Conservation (phyloP, 2,329 filamentous ascomycete species). For the Stachybotrys echinatus region DNA sequence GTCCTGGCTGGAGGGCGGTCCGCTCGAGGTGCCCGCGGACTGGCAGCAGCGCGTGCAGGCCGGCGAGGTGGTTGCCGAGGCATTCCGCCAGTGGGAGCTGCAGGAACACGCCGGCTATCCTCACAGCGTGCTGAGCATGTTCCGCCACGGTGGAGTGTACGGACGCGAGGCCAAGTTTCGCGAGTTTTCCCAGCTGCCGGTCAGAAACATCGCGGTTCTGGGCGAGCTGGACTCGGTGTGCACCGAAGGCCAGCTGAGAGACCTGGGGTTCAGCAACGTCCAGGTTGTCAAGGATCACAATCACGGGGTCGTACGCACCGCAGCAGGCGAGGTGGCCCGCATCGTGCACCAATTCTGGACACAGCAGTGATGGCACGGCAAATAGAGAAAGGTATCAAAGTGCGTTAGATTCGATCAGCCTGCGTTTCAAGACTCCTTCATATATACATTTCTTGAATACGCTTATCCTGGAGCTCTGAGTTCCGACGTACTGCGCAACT, state of each 20-base stretch:
- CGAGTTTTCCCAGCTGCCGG: constrained; percentile 7
- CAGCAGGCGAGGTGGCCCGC: background rate
- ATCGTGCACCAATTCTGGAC: background rate
- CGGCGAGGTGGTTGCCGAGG: constrained; percentile 41
- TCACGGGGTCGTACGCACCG: background rate
- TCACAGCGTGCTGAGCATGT: constrained; percentile 37
- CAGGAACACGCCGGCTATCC: constrained; percentile 37
- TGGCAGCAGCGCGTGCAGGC: constrained; percentile 35
- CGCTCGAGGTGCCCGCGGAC: constrained; percentile 32
- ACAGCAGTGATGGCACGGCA: no score
- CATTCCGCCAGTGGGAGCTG: constrained; percentile 42
- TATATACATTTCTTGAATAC: no score
- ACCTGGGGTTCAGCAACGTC: constrained; percentile 13
- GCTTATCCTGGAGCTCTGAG: no score
- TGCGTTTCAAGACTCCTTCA: no score
- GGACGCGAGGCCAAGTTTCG: constrained; percentile 21
- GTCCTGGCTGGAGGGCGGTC: constrained; percentile 35
- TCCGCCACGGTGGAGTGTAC: constrained; percentile 38
- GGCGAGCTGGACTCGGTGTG: constrained; percentile 18
- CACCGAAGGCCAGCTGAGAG: constrained; percentile 7
- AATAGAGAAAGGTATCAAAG: no score
- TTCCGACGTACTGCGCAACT: no score
- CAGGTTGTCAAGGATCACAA: constrained; percentile 8
- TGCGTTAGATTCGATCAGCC: no score
- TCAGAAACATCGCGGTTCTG: constrained; percentile 12